Evolutionary conservation across 768 basidiomycete genomes (phyloP), one percentile per base, ranked within the genome.

Genomic region (Suillus variegatus): DNA sequence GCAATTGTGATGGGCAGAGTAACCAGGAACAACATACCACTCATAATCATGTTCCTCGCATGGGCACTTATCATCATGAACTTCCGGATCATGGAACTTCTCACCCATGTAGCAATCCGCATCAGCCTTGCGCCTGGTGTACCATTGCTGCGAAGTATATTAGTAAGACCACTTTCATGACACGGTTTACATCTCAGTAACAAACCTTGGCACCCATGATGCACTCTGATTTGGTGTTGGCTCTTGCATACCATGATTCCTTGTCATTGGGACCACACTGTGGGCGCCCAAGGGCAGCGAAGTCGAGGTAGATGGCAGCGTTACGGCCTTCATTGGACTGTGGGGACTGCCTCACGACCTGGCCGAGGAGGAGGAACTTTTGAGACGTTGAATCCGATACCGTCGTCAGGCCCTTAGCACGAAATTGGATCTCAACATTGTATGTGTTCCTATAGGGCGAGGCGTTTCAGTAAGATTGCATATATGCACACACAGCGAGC

Each of bases 311-410:
- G 40, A 97, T 84, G 14, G 90, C 78, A 1, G 87, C 93, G 66
- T 91, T 89, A 0, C 86, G 83, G 12, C 89, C 88, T 1, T 82
- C 73, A 0, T 78, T 78, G n/a, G 77, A 73, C 36, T 75, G 80
- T 69, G 86, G 81, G 61, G 93, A 88, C 14, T 82, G 76, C 25
- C 88, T 85, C 2, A 86, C 79, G 14, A 95, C 82, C 65, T 91
- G 89, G 6, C 91, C 97, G 32, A 97, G 83, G 9, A 99, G 82
- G 10, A 99, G 73, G 81, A 99, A 98, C 77, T 97, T 98, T 74
- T 97, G 97, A 0, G 94, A 96, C 0, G 97, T 98, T 14, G 94
- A 94, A 70, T 99, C 97, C 0, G 94, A 93, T 6, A 98, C 85
- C 4, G 95, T 97, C 49, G 91, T 88, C n/a, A 99, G 80, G 0